phyloP scores from a whole-genome alignment of 306 rosid species.

The Cicer yamashitae region DNA sequence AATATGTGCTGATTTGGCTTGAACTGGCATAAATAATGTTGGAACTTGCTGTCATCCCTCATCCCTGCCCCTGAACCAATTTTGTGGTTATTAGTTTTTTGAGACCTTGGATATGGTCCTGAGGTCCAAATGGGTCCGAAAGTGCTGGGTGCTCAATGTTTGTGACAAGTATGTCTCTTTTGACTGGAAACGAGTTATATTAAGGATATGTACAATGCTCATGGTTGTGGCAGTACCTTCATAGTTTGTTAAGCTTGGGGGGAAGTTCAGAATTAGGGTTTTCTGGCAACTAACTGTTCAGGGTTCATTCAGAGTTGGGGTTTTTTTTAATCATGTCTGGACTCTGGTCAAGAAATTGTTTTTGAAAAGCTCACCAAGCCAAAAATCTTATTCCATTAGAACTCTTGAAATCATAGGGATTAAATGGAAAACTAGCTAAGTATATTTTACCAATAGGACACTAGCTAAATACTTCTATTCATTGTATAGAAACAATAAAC shows the following conservation, averaged over 20 bases:
- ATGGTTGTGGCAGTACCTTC: not conserved
- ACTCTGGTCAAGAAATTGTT: not conserved
- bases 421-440: not conserved
- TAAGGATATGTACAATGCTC: not conserved
- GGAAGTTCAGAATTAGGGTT: not conserved
- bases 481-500: no score
- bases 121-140: no score
- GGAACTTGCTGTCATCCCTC: not conserved
- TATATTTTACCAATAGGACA: not conserved
- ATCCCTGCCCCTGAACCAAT: not conserved
- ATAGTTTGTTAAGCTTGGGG: not conserved
- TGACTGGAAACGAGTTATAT: not conserved
- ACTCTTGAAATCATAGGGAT: not conserved
- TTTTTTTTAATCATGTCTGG: not conserved
- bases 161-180: no score
- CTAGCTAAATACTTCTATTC: no score
- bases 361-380: conserved; percentile 2
- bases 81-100: not conserved
- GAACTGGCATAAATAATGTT: not conserved
- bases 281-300: not conserved
- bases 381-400: not conserved
- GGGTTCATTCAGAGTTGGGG: not conserved
- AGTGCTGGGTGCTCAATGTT: no score
- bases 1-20: not conserved
- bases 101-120: not conserved